Evolutionary conservation across 1,139 yeast species (phyloP), one percentile per base, ranked within the genome.

Genomic region (Debaryomyces sp.): DNA sequence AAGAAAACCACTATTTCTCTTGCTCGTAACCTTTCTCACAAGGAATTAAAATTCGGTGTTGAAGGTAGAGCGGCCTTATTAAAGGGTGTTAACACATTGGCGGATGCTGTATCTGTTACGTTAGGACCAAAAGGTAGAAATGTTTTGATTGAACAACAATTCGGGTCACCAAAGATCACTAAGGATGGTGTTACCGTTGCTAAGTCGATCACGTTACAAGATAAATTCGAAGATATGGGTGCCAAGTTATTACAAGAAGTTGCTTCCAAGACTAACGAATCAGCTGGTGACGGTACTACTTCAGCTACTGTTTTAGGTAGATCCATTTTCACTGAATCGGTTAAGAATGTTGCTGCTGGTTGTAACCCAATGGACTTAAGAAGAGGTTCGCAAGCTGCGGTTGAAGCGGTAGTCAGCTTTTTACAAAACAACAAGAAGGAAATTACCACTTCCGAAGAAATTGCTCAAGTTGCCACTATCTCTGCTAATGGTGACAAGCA

Each of bases 161-260:
- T 90, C 58, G 99, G 99, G 53, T 82, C 97, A 44, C 99, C 99
- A 66, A 94, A 94, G 81, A 94, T 94, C 80, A 94, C 99, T 75
- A 94, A 94, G 80, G 99, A 94, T 71, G 99, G 99, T 85, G 99
- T 94, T 50, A 94, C 99, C 42, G 99, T 94, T 54, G 99, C 99
- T 58, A 85, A 82, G 67, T 85, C 96, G 53, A 87, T 94, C 66
- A 83, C 85, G 46, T 79, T 94, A 63, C 79, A 90, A 70, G 96
- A 94, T 78, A 91, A 90, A 75, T 94, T 92, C 66, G 98, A 94
- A 78, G 96, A 94, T 75, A 78, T 90, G 77, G 99, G 99, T 56
- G 99, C 99, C 56, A 89, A 89, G 74, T 82, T 94, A 61, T 80
- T 94, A 67, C 99, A 94, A 75, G 99, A 94, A 70, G 99, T 94